Evolutionary conservation across 805 yeast genomes (phyloP), one percentile per base, ranked within the genome.

Genomic region (Cyberlindnera subsufficiens): DNA sequence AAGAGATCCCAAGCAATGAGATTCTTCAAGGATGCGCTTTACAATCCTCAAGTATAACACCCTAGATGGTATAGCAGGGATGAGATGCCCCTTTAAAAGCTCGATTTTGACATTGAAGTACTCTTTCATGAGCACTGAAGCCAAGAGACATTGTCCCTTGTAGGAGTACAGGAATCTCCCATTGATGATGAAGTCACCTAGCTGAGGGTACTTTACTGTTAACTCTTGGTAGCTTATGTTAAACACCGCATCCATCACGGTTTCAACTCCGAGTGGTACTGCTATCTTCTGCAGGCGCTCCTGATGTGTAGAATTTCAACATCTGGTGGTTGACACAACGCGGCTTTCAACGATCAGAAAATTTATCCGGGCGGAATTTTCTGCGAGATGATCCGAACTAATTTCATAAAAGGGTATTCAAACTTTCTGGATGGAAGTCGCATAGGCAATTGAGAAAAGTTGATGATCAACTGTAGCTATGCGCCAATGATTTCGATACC

Each of bases 41-140:
- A 51, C 37, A 13, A 46, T 43, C 4, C 20, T 25, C 16, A 54
- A 16, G 16, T 54, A 54, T 4, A 25, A 16, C 5, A 38, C 18
- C 3, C 56, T 37, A 1, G 52, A 52, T 0, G 56, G 56, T 14
- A 54, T 22, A 6, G 51, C 46, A 3, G 58, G 58, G 16, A 52
- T 42, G 25, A 54, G 20, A 30, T 48, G 49, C 1, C 48, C 49
- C 7, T 38, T 31, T 3, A 38, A n/a, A 1, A 44, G 8, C 0
- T 38, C 40, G 8, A 54, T 30, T 0, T 45, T 35, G 8, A 53
- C 18, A 1, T 39, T 27, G 30, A 41, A 50, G 19, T 42, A 30
- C 13, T 47, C 36, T 7, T 44, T 25, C 19, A 54, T 31, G 6
- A 50, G 42, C 2, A 44, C 54, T 18, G 29, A 43, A 5, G 56